Evolutionary conservation across 768 basidiomycete species (phyloP).

Genomic region (Serendipita sp.): DNA sequence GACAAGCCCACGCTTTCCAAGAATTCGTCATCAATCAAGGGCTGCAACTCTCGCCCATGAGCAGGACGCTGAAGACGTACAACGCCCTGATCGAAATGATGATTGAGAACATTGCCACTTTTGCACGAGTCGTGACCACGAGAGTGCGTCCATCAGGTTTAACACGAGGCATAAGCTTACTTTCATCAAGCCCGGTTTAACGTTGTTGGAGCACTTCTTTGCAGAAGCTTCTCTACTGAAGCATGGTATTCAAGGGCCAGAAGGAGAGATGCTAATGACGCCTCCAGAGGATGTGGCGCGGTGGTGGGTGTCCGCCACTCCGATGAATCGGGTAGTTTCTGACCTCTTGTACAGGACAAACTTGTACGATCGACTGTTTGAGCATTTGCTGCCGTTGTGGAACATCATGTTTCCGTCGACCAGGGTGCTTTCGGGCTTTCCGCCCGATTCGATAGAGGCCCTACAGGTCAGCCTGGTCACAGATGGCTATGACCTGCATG

Average conservation of each 20-base stretch:
- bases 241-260: constrained; percentile 33
- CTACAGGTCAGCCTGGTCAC: constrained; percentile 16
- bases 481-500: constrained; percentile 44
- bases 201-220: constrained; percentile 76
- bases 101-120: constrained; percentile 52
- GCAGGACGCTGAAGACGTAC: constrained; percentile 63
- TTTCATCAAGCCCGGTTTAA: constrained; percentile 61
- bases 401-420: constrained; percentile 80
- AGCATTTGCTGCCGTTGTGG: constrained; percentile 59
- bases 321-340: constrained; percentile 10
- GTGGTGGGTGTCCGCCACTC: constrained; percentile 34
- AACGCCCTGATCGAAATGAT: constrained; percentile 74
- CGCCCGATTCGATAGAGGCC: constrained; percentile 21
- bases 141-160: constrained; percentile 35
- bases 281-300: constrained; percentile 62
- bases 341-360: constrained; percentile 41
- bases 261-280: constrained; percentile 35
- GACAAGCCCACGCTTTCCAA: constrained; percentile 82
- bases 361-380: constrained; percentile 78
- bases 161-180: background rate
- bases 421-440: constrained; percentile 34
- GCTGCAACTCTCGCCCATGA: constrained; percentile 65
- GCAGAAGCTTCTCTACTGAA: constrained; percentile 88
- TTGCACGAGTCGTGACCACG: constrained; percentile 56
- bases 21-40: constrained; percentile 64